Conservation (phyloP, 768 basidiomycete species). For the Boletus fagicola region DNA sequence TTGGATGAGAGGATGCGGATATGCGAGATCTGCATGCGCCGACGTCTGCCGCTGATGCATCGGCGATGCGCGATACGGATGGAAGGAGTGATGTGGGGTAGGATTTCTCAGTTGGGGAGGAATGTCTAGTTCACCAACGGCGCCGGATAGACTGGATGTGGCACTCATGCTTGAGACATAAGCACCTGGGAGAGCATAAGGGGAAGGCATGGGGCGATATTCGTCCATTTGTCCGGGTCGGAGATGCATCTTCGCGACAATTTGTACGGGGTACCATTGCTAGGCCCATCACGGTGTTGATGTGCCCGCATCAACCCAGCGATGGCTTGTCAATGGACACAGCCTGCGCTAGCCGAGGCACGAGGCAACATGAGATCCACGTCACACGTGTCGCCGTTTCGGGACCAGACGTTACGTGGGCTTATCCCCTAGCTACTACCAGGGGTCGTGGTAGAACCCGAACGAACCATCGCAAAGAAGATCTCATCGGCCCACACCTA, state of each 20-base stretch:
- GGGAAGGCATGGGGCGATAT: slow-evolving; percentile 32
- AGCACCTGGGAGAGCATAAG: slow-evolving; percentile 32
- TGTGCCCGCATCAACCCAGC: slow-evolving; percentile 28
- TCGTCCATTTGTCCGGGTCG: slow-evolving; percentile 42
- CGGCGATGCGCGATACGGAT: slow-evolving; percentile 25
- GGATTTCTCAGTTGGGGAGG: slow-evolving; percentile 34
- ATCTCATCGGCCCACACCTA: slow-evolving; percentile 13
- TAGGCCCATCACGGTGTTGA: slow-evolving; percentile 23
- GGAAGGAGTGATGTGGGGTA: slow-evolving; percentile 28
- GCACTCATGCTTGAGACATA: slow-evolving; percentile 46
- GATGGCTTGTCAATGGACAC: slow-evolving; percentile 23
- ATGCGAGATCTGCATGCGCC: slow-evolving; percentile 21
- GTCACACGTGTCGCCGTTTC: slow-evolving; percentile 29
- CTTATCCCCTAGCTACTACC: slow-evolving; percentile 14
- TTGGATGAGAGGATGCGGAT: slow-evolving; percentile 14
- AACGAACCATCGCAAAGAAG: slow-evolving; percentile 10
- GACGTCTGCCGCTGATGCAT: slow-evolving; percentile 27
- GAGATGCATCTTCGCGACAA: slow-evolving; percentile 31
- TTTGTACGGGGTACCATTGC: slow-evolving; percentile 29
- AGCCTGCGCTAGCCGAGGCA: slow-evolving; percentile 30
- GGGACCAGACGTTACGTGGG: slow-evolving; percentile 29
- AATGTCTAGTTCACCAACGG: slow-evolving; percentile 55
- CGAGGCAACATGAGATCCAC: slow-evolving; percentile 31
- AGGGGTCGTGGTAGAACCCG: slow-evolving; percentile 20
- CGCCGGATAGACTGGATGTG: slow-evolving; percentile 54